Conservation (phyloP, 2,329 filamentous ascomycete species). For the Aphanocladium album region DNA sequence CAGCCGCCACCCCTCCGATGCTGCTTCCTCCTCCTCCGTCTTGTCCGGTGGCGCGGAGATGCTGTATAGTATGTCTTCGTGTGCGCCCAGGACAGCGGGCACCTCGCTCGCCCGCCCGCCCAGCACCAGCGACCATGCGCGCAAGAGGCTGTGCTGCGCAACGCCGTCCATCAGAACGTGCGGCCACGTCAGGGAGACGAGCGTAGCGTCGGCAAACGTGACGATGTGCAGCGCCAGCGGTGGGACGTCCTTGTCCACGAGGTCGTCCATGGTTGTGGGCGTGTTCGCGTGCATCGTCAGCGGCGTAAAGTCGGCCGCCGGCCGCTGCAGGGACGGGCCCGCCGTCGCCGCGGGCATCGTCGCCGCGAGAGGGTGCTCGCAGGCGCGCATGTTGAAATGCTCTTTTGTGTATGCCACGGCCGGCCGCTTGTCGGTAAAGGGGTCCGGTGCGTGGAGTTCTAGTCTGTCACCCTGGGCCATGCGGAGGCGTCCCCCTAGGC, state of each 20-base stretch:
- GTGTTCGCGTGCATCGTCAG: not conserved
- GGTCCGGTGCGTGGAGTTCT: conserved; percentile 26
- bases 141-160: conserved; percentile 36
- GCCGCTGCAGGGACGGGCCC: conserved; percentile 20
- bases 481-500: conserved; percentile 20
- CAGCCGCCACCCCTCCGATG: not conserved
- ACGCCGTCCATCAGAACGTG: conserved; percentile 44
- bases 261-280: conserved; percentile 31
- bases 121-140: conserved; percentile 41
- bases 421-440: conserved; percentile 27
- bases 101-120: conserved; percentile 37
- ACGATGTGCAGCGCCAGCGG: conserved; percentile 43
- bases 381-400: conserved; percentile 26
- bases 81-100: conserved; percentile 23
- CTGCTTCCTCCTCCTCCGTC: conserved; percentile 1
- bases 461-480: conserved; percentile 19
- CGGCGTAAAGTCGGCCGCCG: not conserved
- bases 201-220: conserved; percentile 43
- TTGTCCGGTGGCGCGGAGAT: not conserved
- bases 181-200: conserved; percentile 40
- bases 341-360: conserved; percentile 32
- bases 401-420: conserved; percentile 26
- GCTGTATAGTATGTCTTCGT: conserved; percentile 1
- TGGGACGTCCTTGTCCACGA: conserved; percentile 35
- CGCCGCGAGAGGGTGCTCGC: conserved; percentile 24